phyloP scores from a whole-genome alignment of 345 rosid genomes.

The Acer yangbiense region DNA sequence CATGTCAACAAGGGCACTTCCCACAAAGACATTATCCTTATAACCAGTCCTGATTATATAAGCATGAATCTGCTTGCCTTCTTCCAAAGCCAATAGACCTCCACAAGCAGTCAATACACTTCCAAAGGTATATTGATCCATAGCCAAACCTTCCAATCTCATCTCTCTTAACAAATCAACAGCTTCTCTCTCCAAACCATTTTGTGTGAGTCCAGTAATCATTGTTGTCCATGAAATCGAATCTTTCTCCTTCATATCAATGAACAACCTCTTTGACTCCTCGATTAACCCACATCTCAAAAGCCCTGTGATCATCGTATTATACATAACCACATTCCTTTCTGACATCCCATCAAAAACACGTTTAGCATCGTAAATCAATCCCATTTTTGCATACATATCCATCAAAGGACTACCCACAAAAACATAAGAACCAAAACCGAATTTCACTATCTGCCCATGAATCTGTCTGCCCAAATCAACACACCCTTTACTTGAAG shows the following conservation, averaged over 20 bases:
- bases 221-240: constrained; percentile 83
- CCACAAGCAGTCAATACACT: constrained; percentile 87
- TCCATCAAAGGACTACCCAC: constrained; percentile 79
- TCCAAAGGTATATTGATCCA: constrained; percentile 91
- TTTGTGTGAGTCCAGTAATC: constrained; percentile 77
- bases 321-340: constrained; percentile 66
- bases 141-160: constrained; percentile 57
- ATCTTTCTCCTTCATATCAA: constrained; percentile 68
- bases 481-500: constrained; percentile 44
- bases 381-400: constrained; percentile 77
- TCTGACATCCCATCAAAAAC: constrained; percentile 53
- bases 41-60: constrained; percentile 55
- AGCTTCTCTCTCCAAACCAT: constrained; percentile 67
- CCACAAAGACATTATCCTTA: constrained; percentile 67
- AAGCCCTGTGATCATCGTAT: constrained; percentile 74
- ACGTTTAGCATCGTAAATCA: constrained; percentile 56
- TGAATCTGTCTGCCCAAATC: constrained; percentile 73
- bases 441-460: constrained; percentile 69
- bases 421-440: constrained; percentile 56
- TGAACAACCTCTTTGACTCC: constrained; percentile 59
- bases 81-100: constrained; percentile 48
- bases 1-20: constrained; percentile 95
- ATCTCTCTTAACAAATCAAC: constrained; percentile 61
- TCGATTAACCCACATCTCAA: constrained; percentile 63
- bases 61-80: constrained; percentile 80